Conservation (phyloP, 192 early-diverging fungal species). For the Coemansia sp. region DNA sequence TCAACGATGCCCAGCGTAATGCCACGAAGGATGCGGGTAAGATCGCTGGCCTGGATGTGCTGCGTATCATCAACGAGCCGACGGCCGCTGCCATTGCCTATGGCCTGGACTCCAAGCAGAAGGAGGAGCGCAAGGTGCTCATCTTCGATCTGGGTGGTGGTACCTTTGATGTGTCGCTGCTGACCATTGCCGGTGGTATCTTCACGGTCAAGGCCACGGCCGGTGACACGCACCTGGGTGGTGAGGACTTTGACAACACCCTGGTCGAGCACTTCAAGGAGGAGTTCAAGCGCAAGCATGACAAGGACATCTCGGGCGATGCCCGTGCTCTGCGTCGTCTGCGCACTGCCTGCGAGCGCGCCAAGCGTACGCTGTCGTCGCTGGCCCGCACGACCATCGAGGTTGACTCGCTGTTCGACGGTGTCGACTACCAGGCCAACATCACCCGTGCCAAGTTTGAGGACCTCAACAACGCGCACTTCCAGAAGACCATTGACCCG, state of each 20-base stretch:
- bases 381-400: slow-evolving; percentile 63
- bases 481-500: slow-evolving; percentile 67
- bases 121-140: slow-evolving; percentile 66
- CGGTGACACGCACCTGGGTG: slow-evolving; percentile 81
- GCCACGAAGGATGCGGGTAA: slow-evolving; percentile 87
- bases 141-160: slow-evolving; percentile 83
- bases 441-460: slow-evolving; percentile 79
- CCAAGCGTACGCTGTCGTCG: slow-evolving; percentile 72
- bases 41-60: slow-evolving; percentile 80
- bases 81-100: slow-evolving; percentile 85
- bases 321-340: slow-evolving; percentile 69
- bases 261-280: slow-evolving; percentile 53
- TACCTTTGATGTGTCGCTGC: slow-evolving; percentile 82
- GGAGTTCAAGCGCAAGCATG: slow-evolving; percentile 64
- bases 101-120: slow-evolving; percentile 73
- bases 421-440: slow-evolving; percentile 66
- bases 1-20: slow-evolving; percentile 88
- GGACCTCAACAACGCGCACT: slow-evolving; percentile 61
- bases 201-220: slow-evolving; percentile 75
- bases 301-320: slow-evolving; percentile 66
- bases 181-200: slow-evolving; percentile 68
- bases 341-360: slow-evolving; percentile 69
- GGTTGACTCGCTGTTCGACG: slow-evolving; percentile 71
- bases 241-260: slow-evolving; percentile 74
- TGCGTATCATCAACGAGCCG: slow-evolving; percentile 90